These are phyloP conservation scores for Alnus rubra DNA, from an alignment of 306 rosid species.

Conservation along the genomic window DNA sequence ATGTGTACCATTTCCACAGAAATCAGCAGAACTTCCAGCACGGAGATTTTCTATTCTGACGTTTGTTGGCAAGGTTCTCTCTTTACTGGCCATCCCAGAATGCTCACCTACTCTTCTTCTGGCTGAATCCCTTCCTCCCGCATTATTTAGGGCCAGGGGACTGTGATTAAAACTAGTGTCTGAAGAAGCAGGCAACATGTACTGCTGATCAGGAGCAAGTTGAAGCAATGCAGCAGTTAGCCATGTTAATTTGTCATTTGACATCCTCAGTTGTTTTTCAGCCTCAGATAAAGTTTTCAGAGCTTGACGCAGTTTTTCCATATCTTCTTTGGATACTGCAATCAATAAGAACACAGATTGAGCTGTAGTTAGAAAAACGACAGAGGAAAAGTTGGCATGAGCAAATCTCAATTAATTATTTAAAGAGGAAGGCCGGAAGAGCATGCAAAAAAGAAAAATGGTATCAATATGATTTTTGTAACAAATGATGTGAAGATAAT, in stretches of 20 bases:
- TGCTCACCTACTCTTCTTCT: conserved; percentile 50
- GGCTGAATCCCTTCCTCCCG: conserved; percentile 40
- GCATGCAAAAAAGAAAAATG: neutral
- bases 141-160: conserved; percentile 60
- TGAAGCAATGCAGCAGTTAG: conserved; percentile 96
- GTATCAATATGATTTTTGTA: neutral
- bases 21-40: conserved; percentile 56
- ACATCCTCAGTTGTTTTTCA: conserved; percentile 92
- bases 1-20: conserved; percentile 26
- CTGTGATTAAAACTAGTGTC: conserved; percentile 83
- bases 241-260: conserved; percentile 96
- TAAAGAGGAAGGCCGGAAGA: neutral
- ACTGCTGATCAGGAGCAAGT: conserved; percentile 98
- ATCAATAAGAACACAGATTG: conserved; percentile 7
- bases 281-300: conserved; percentile 92
- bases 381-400: neutral
- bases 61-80: conserved; percentile 52
- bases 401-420: neutral
- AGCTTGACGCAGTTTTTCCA: conserved; percentile 98
- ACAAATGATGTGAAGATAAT: neutral
- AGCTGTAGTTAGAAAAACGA: neutral
- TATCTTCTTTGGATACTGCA: conserved; percentile 86
- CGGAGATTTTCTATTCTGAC: conserved; percentile 45
- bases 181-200: conserved; percentile 82
- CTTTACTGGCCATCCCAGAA: conserved; percentile 47